Base-by-base conservation (phyloP, 2,329 filamentous ascomycete genomes). In the Penicillium sp. region DNA sequence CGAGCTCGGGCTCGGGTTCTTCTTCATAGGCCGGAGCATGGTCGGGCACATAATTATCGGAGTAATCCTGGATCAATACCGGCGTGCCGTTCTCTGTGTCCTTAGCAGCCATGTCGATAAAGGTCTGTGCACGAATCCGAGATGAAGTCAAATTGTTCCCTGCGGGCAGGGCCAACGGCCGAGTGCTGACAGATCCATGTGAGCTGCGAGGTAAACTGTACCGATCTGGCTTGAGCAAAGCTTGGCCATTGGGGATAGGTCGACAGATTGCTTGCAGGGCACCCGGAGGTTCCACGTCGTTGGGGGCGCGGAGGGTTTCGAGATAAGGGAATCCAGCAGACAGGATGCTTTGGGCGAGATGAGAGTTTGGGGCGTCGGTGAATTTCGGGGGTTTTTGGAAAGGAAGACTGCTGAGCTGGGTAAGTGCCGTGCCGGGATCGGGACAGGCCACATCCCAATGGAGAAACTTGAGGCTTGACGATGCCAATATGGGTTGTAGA, bases 361-460 rank as follows among this genome's bases (percentile, higher is more conserved):
- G 71, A 6, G 62, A 72, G 47, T 74, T 74, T 1, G 71, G 67
- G 5, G 69, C 67, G 23, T 72, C 64, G 43, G 56, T 54, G 18
- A 65, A 62, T 46, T 62, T 67, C 0, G 63, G 61, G 6, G 66
- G 58, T 29, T 66, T 66, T 8, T 65, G 60, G 49, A 72, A 72
- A 4, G 71, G 69, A 29, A 64, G 59, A 15, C 59, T 66, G 46
- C 72, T 69, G n/a, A 71, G 57, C 47, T 66, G 64, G 38, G 63
- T 68, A 31, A 72, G 63, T 9, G 68, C 67, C 28, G 65, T 64
- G 31, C 58, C 61, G 13, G 68, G 62, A 40, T 72, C 65, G 12
- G 70, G 69, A 42, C 70, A 68, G 4, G 68, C 66, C 31, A 75
- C 61, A 57, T 83, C 81, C 80, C 81, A 83, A 58, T 84, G 81